Evolutionary conservation across 1,284 basidiomycete genomes (phyloP).

Genomic region (Schizopora paradoxa): DNA sequence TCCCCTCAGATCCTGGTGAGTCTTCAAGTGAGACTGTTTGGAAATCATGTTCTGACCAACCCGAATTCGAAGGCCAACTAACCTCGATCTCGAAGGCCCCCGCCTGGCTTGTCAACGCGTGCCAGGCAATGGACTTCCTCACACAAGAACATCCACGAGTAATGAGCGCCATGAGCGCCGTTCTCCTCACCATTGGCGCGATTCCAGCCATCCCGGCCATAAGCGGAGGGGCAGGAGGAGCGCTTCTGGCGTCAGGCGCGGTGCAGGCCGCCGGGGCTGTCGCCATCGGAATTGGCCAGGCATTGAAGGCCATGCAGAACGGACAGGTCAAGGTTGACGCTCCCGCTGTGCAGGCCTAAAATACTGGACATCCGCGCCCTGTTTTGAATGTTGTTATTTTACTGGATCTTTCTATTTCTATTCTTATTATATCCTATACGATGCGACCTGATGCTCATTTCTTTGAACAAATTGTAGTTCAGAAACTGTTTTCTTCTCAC

Average conservation of each 20-base stretch:
- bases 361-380: no score
- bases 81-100: constrained; percentile 58
- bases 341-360: no score
- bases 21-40: no score
- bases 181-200: constrained; percentile 70
- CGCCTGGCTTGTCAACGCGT: constrained; percentile 68
- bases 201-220: constrained; percentile 66
- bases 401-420: no score
- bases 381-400: no score
- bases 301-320: constrained; percentile 41
- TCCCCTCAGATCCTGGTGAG: constrained; percentile 13
- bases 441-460: no score
- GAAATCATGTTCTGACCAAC: constrained; percentile 7
- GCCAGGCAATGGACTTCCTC: constrained; percentile 65
- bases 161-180: constrained; percentile 67
- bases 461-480: no score
- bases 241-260: constrained; percentile 61
- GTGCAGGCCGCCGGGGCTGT: constrained; percentile 72
- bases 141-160: constrained; percentile 67
- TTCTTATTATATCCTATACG: no score
- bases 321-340: constrained; percentile 26
- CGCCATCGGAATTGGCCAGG: constrained; percentile 61
- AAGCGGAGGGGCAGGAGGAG: constrained; percentile 59
- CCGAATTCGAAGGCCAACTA: constrained; percentile 29
- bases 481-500: no score